A percentile compares a stretch with the other conserved stretches of the same genome.
These are phyloP conservation scores for Pelargonium myrrhifolium DNA, from an alignment of 441 rosid genomes.

Conservation along the genomic window DNA sequence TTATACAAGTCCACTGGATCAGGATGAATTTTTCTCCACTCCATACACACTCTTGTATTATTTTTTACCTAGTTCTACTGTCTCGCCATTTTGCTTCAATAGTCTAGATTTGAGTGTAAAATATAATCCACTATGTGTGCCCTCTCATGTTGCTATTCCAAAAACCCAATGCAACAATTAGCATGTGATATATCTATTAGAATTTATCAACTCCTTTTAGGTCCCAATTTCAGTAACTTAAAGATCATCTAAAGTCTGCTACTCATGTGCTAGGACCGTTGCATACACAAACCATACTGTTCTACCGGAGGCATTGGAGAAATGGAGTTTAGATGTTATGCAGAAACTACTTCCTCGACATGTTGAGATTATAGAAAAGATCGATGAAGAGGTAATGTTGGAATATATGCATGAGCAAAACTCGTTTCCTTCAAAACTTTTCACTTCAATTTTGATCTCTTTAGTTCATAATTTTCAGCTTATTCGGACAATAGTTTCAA, in stretches of 20 bases:
- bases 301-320: slow-evolving; percentile 92
- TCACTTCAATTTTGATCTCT: not conserved
- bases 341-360: slow-evolving; percentile 81
- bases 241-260: slow-evolving; percentile 9
- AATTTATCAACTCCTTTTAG: not conserved
- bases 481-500: slow-evolving; percentile 52
- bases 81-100: no score
- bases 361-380: slow-evolving; percentile 75
- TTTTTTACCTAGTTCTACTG: no score
- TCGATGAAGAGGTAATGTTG: slow-evolving; percentile 77
- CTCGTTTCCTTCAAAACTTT: not conserved
- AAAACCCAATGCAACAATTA: not conserved
- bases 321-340: slow-evolving; percentile 94
- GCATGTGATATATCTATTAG: not conserved
- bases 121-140: no score
- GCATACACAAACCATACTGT: slow-evolving; percentile 97
- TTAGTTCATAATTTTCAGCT: slow-evolving; percentile 37
- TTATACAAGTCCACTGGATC: no score
- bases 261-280: slow-evolving; percentile 48
- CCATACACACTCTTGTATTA: no score
- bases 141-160: no score
- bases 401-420: slow-evolving; percentile 15
- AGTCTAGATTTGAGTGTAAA: no score
- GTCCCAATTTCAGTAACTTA: not conserved
- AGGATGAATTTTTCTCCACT: no score